phyloP scores from a whole-genome alignment of 805 yeast genomes.

The Clavispora asparagi region DNA sequence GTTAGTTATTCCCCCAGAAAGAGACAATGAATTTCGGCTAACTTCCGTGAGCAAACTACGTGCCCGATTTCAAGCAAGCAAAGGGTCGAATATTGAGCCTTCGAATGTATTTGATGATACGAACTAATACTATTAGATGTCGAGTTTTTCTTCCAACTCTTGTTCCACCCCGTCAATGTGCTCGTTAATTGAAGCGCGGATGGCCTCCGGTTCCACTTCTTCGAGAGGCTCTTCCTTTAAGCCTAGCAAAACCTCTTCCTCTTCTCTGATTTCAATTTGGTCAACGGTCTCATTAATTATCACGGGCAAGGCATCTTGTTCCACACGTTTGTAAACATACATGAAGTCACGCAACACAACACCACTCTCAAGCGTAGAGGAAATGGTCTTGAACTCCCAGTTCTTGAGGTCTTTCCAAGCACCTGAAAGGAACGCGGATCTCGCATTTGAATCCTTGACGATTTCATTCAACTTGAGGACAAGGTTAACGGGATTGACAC shows the following conservation, averaged over 20 bases:
- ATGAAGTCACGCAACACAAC: conserved; percentile 18
- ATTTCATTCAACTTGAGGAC: conserved; percentile 1
- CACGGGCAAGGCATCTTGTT: not conserved
- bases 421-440: not conserved
- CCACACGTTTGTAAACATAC: conserved; percentile 24
- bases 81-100: not conserved
- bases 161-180: conserved; percentile 19
- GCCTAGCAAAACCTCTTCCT: conserved; percentile 4
- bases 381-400: conserved; percentile 4
- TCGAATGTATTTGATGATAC: not conserved
- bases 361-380: not conserved
- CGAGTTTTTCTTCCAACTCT: not conserved
- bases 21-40: conserved; percentile 21
- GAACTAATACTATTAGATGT: not conserved
- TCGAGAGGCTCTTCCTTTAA: conserved; percentile 3
- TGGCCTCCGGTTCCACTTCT: conserved; percentile 14
- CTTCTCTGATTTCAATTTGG: not conserved
- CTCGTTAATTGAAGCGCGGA: conserved; percentile 17
- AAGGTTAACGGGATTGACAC: conserved; percentile 11
- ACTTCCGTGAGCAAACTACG: conserved; percentile 28
- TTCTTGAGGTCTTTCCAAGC: conserved; percentile 5
- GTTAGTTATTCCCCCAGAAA: conserved; percentile 29
- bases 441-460: not conserved
- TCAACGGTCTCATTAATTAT: not conserved
- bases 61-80: conserved; percentile 14